phyloP scores from a whole-genome alignment of 306 rosid genomes.

The Arachis hypogaea region DNA sequence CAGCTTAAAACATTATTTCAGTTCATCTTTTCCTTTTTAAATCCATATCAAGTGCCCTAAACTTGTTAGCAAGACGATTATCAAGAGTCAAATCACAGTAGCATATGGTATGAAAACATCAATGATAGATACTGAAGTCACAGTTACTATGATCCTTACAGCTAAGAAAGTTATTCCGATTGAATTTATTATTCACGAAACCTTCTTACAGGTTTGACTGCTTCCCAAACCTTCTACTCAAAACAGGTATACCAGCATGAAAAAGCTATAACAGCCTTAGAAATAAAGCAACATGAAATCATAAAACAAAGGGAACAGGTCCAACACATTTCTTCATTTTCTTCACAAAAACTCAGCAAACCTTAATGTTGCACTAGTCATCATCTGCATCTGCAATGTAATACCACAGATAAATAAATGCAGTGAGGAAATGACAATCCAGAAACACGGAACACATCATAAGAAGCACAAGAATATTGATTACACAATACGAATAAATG shows the following conservation, averaged over 20 bases:
- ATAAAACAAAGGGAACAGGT: constrained; percentile 37
- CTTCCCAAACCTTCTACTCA: constrained; percentile 36
- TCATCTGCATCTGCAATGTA: constrained; percentile 67
- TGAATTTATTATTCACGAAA: constrained; percentile 37
- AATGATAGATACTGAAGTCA: constrained; percentile 20
- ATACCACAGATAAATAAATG: constrained; percentile 31
- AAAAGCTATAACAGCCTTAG: constrained; percentile 41
- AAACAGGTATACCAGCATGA: constrained; percentile 38
- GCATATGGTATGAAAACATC: constrained; percentile 17
- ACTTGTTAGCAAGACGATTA: background rate
- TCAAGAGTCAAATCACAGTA: background rate
- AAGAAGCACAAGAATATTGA: constrained; percentile 12
- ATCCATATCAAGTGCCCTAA: background rate
- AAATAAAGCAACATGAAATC: constrained; percentile 42
- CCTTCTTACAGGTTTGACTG: constrained; percentile 32
- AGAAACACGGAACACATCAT: constrained; percentile 24
- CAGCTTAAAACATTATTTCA: too few species aligned
- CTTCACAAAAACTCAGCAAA: constrained; percentile 33
- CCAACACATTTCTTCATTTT: constrained; percentile 40
- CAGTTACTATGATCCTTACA: constrained; percentile 18
- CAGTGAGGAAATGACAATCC: constrained; percentile 10
- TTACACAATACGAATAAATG: background rate
- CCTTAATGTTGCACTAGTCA: constrained; percentile 41
- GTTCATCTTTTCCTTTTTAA: background rate
- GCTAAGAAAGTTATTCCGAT: constrained; percentile 2